Percentiles rank a stretch among this genome's conserved stretches.
phyloP scores from a whole-genome alignment of 139 green algal genomes.

The Zygnema circumcarinatum region DNA sequence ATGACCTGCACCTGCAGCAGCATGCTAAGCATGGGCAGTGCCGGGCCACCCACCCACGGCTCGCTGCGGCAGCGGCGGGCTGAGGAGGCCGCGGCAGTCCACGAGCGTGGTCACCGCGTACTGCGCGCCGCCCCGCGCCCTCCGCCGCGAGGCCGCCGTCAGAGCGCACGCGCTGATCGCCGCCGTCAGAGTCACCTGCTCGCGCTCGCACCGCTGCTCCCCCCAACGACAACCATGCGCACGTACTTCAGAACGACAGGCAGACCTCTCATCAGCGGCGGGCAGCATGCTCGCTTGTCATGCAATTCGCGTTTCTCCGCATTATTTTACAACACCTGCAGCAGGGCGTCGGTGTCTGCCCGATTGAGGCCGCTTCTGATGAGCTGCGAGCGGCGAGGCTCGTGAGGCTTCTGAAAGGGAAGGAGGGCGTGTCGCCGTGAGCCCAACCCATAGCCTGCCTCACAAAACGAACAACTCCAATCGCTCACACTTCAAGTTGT shows the following conservation, averaged over 20 bases:
- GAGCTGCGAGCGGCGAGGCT: not conserved
- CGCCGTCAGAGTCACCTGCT: not conserved
- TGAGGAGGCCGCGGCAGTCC: conserved; percentile 9
- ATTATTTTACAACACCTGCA: no score
- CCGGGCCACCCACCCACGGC: conserved; percentile 15
- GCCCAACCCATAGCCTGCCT: conserved; percentile 28
- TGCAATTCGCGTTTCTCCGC: no score
- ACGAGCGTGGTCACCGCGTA: conserved; percentile 42
- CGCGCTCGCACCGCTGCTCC: conserved; percentile 17
- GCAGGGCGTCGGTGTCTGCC: conserved; percentile 33
- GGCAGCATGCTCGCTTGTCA: no score
- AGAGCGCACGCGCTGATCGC: conserved; percentile 9
- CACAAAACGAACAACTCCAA: not conserved
- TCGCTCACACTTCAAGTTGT: not conserved
- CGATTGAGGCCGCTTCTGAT: conserved; percentile 19
- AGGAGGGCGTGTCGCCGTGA: conserved; percentile 24
- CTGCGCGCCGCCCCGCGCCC: not conserved
- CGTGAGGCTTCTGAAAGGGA: conserved; percentile 16
- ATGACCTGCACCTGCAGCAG: no score
- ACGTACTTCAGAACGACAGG: no score
- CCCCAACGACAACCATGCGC: not conserved
- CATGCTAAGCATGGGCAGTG: no score
- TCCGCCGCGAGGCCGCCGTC: conserved; percentile 10
- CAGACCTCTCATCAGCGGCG: no score
- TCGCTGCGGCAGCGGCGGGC: not conserved